Conservation (phyloP, 805 yeast genomes). For the Isabelozyma rhagii region DNA sequence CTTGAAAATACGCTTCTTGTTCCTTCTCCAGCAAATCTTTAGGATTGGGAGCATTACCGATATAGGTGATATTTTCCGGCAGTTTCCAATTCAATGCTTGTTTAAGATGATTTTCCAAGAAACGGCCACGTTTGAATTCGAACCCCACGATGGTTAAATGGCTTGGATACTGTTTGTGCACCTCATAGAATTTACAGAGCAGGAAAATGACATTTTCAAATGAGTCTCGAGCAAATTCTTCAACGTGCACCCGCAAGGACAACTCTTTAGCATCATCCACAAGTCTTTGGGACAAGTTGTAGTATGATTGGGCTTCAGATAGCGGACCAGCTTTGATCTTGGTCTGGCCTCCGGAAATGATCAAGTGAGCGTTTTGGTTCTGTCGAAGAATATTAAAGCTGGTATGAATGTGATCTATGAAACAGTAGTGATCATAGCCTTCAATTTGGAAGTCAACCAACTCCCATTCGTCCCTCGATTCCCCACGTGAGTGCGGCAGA, state of each 20-base stretch:
- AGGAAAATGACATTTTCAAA: slow-evolving; percentile 72
- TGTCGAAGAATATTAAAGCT: slow-evolving; percentile 7
- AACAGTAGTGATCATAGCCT: slow-evolving; percentile 65
- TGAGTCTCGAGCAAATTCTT: slow-evolving; percentile 76
- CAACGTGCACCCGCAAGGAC: slow-evolving; percentile 41
- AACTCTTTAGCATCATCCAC: slow-evolving; percentile 4
- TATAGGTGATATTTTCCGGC: slow-evolving; percentile 36
- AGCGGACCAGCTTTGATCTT: slow-evolving; percentile 50
- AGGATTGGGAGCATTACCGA: slow-evolving; percentile 59
- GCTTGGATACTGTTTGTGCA: slow-evolving; percentile 46
- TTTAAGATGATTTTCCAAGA: slow-evolving; percentile 50
- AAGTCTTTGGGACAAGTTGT: slow-evolving; percentile 38
- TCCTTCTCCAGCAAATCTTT: slow-evolving; percentile 16
- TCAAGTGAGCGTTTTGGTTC: slow-evolving; percentile 21
- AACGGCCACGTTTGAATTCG: slow-evolving; percentile 66
- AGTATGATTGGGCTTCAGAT: slow-evolving; percentile 63
- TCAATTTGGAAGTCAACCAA: slow-evolving; percentile 66
- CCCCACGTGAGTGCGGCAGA: slow-evolving; percentile 42
- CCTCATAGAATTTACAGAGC: slow-evolving; percentile 49
- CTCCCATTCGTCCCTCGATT: slow-evolving; percentile 54
- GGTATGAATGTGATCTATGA: slow-evolving; percentile 55
- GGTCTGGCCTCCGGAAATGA: slow-evolving; percentile 73
- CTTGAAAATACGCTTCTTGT: slow-evolving; percentile 40
- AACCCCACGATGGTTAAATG: slow-evolving; percentile 63
- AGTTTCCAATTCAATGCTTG: slow-evolving; percentile 43